Percentiles rank a stretch among this genome's conserved stretches.
These are phyloP conservation scores for Tuber aestivum DNA, from an alignment of 495 filamentous ascomycete species.

Conservation along the genomic window DNA sequence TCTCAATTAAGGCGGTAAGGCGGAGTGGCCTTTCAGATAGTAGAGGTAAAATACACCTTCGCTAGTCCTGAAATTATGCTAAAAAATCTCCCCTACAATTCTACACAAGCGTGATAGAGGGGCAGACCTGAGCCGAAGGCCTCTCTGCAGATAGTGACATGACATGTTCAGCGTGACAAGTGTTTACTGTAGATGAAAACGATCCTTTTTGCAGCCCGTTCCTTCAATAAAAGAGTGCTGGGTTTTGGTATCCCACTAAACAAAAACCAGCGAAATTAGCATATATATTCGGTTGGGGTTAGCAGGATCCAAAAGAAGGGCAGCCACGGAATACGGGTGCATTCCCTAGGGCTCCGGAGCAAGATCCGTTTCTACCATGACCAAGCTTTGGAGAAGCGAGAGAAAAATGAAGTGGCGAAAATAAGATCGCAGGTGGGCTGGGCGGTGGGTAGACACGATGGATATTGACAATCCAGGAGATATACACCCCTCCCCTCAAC, in stretches of 20 bases:
- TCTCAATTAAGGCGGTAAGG: too few relatives aligned
- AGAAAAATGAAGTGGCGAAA: background rate
- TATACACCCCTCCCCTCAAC: background rate
- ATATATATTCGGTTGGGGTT: background rate
- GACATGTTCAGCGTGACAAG: background rate
- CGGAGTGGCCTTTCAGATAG: background rate
- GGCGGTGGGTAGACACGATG: background rate
- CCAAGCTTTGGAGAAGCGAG: background rate
- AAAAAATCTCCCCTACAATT: background rate
- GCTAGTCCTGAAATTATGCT: background rate
- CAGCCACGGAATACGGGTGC: background rate
- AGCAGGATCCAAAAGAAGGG: background rate
- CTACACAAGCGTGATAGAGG: background rate
- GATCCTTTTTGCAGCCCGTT: background rate
- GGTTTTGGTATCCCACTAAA: background rate
- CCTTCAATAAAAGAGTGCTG: background rate
- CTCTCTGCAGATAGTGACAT: background rate
- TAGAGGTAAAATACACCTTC: background rate
- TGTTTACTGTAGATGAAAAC: background rate
- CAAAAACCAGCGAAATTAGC: background rate
- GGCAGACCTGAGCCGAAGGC: background rate
- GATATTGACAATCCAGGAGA: background rate
- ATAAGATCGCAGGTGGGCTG: background rate
- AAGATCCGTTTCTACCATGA: background rate
- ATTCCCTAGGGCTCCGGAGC: too few relatives aligned